Evolutionary conservation across 2,329 filamentous ascomycete species (phyloP).

Genomic region (Fusarium oligoseptatum): DNA sequence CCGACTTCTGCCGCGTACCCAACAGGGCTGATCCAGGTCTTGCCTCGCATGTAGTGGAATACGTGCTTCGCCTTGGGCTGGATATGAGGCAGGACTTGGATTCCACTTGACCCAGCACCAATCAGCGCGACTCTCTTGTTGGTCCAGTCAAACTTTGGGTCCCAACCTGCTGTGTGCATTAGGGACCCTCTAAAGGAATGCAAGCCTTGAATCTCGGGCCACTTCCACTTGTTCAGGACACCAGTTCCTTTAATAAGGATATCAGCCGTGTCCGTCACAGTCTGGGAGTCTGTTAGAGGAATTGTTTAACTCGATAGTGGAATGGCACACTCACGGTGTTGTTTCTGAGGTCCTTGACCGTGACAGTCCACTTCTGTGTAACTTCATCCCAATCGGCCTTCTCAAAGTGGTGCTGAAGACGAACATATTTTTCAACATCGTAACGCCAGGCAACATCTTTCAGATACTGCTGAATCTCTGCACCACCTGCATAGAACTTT

Average conservation of each 20-base stretch:
- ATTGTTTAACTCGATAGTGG: background rate
- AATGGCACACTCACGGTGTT: background rate
- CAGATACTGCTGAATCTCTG: conserved; percentile 21
- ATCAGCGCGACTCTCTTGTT: background rate
- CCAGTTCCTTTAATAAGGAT: background rate
- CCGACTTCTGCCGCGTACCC: conserved; percentile 4
- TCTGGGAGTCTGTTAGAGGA: background rate
- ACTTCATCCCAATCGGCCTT: background rate
- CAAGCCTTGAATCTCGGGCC: background rate
- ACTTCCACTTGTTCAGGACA: background rate
- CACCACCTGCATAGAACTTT: conserved; percentile 16
- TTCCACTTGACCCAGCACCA: conserved; percentile 8
- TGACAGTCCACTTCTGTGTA: background rate
- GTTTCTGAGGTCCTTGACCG: background rate
- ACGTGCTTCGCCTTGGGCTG: conserved; percentile 9
- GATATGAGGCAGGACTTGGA: conserved; percentile 3
- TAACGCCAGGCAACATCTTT: conserved; percentile 15
- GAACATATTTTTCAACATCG: conserved; percentile 11
- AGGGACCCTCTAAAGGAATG: background rate
- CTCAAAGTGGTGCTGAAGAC: background rate
- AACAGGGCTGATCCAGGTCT: conserved; percentile 20
- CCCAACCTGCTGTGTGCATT: background rate
- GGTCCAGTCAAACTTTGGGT: background rate
- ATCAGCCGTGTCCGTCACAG: background rate
- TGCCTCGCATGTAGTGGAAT: conserved; percentile 12